Conservation (phyloP, 805 yeast species). For the Metschnikowia amazonensis region DNA sequence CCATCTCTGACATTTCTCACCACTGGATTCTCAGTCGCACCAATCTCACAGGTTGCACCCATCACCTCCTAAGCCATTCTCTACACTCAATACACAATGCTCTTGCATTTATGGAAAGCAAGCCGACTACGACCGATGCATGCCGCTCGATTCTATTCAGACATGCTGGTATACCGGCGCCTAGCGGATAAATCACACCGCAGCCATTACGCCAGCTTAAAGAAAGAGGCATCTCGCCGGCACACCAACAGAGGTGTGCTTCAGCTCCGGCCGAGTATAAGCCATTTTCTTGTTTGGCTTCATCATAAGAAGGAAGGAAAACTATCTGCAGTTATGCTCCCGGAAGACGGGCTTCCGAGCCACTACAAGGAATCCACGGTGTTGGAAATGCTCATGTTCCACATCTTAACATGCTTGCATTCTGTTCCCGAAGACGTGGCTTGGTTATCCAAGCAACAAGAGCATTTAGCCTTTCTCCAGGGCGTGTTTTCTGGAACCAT, state of each 20-base stretch:
- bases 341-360: slow-evolving; percentile 6
- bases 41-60: background rate
- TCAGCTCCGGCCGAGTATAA: slow-evolving; percentile 14
- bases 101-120: background rate
- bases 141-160: background rate
- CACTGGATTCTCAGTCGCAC: background rate
- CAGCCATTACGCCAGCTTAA: slow-evolving; percentile 14
- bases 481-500: background rate
- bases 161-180: slow-evolving; percentile 12
- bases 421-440: slow-evolving; percentile 3
- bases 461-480: slow-evolving; percentile 7
- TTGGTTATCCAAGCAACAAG: slow-evolving; percentile 12
- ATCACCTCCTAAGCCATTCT: background rate
- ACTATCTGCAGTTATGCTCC: slow-evolving; percentile 5
- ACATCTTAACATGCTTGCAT: slow-evolving; percentile 14
- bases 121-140: slow-evolving; percentile 1
- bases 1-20: no score
- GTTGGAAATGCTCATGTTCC: slow-evolving; percentile 15
- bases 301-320: slow-evolving; percentile 9
- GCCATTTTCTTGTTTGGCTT: slow-evolving; percentile 18
- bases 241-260: background rate
- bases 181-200: slow-evolving; percentile 20
- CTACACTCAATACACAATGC: background rate
- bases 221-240: slow-evolving; percentile 12
- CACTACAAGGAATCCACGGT: slow-evolving; percentile 7